Evolutionary conservation across 495 filamentous ascomycete genomes (phyloP), one percentile per base, ranked within the genome.

Genomic region (Durotheca rogersii): DNA sequence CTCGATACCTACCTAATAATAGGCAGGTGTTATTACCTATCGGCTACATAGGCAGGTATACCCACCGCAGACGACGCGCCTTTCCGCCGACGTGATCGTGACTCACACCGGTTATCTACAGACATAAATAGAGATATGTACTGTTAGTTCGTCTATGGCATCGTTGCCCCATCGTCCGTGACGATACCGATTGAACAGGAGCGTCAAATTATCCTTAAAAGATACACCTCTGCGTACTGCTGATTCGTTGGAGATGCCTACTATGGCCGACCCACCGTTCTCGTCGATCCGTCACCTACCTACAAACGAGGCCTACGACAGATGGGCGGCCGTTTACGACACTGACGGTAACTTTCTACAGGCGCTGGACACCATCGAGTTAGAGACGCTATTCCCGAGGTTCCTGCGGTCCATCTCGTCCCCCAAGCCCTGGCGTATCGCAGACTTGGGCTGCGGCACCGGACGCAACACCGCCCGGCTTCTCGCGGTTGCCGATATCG

Each of bases 291-390:
- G 55, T 34, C 60, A 65, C 19, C 49, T 65, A 10, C 56, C 62
- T 10, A 65, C 62, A 11, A 62, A 53, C 10, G 62, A 65, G 25
- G 67, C 65, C 19, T 69, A 69, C 43, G 65, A 69, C 17, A 54
- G 50, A 42, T 69, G 67, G 67, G 60, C 65, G 7, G 14, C 37
- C 6, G 58, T 67, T 9, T 89, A 90, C 66, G 85, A 90, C 60
- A 81, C 74, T 31, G 84, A 89, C 49, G 80, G 80, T 18, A 90
- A 89, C 62, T 85, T 88, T 62, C 73, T 90, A 1, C 86, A 89
- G 69, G 76, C 77, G 4, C 71, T 87, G 23, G 86, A 90, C 59
- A 80, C 79, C 23, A 60, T 79, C 29, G 76, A 84, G 60, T 74
- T 87, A 60, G 56, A 53, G 7, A 48, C 60, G 1, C 58, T 85